These are phyloP conservation scores for Jaenimonas drosophilae DNA, from an alignment of 208 protist species.

Conservation along the genomic window DNA sequence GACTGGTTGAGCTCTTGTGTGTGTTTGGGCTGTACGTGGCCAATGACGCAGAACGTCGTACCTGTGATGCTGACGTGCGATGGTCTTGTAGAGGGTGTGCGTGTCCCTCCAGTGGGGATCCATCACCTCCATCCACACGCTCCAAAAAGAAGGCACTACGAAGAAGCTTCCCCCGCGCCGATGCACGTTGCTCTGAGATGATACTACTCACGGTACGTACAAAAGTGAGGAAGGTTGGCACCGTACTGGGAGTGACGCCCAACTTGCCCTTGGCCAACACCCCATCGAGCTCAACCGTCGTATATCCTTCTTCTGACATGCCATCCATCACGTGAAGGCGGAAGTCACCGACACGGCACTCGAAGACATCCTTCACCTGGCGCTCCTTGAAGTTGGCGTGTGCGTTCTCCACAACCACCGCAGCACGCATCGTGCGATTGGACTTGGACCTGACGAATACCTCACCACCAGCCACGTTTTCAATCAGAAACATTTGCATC, in stretches of 20 bases:
- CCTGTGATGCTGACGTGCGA: too few relatives aligned
- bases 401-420: slow-evolving; percentile 33
- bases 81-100: too few relatives aligned
- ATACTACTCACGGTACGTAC: slow-evolving; percentile 42
- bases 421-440: slow-evolving; percentile 51
- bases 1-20: too few relatives aligned
- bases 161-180: slow-evolving; percentile 16
- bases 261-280: slow-evolving; percentile 30
- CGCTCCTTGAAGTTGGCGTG: slow-evolving; percentile 77
- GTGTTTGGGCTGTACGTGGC: too few relatives aligned
- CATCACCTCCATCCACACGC: not conserved
- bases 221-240: slow-evolving; percentile 44
- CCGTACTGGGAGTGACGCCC: slow-evolving; percentile 68
- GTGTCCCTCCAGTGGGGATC: not conserved
- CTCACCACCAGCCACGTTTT: slow-evolving; percentile 20
- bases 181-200: slow-evolving; percentile 33
- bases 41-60: too few relatives aligned
- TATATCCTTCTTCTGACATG: slow-evolving; percentile 41
- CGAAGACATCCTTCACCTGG: slow-evolving; percentile 80
- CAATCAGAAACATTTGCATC: slow-evolving; percentile 46
- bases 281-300: slow-evolving; percentile 35
- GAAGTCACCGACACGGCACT: slow-evolving; percentile 42
- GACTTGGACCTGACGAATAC: slow-evolving; percentile 42
- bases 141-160: slow-evolving; percentile 2
- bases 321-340: slow-evolving; percentile 56